Evolutionary conservation across 2,329 filamentous ascomycete species (phyloP).

Genomic region (Celoporthe dispersa): DNA sequence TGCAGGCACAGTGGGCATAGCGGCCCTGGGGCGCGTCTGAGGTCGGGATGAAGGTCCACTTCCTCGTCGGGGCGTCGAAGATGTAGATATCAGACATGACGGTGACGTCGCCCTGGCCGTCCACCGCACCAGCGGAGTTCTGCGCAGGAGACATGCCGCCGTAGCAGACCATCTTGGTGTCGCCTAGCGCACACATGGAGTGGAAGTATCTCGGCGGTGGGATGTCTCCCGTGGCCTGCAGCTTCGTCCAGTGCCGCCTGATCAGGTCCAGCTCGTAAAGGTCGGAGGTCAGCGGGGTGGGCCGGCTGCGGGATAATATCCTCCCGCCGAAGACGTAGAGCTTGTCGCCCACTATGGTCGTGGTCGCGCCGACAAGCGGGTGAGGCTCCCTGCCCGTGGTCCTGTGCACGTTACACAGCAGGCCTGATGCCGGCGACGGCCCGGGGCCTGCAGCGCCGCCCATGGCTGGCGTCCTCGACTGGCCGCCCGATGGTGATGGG

Average conservation of each 20-base stretch:
- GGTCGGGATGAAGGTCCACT: slow-evolving; percentile 83
- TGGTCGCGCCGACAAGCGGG: slow-evolving; percentile 91
- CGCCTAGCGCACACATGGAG: slow-evolving; percentile 89
- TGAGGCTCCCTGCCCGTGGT: slow-evolving; percentile 92
- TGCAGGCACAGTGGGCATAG: slow-evolving; percentile 94
- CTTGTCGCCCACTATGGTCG: slow-evolving; percentile 92
- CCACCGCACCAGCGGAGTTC: slow-evolving; percentile 50
- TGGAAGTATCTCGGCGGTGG: slow-evolving; percentile 96
- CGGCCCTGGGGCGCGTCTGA: slow-evolving; percentile 86
- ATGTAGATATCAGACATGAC: slow-evolving; percentile 99
- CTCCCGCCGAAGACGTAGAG: slow-evolving; percentile 95
- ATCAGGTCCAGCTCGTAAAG: slow-evolving; percentile 94
- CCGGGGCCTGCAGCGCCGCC: slow-evolving; percentile 43
- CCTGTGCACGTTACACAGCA: slow-evolving; percentile 75
- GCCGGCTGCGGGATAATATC: slow-evolving; percentile 80
- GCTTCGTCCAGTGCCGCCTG: slow-evolving; percentile 87
- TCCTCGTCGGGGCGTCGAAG: slow-evolving; percentile 81
- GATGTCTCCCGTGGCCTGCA: slow-evolving; percentile 82
- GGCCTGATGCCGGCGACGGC: slow-evolving; percentile 49
- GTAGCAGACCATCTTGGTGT: slow-evolving; percentile 96
- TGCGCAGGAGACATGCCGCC: slow-evolving; percentile 92
- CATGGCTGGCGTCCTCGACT: slow-evolving; percentile 44
- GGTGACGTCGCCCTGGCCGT: slow-evolving; percentile 79
- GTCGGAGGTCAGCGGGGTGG: slow-evolving; percentile 81
- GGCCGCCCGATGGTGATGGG: slow-evolving; percentile 57